Conservation (phyloP, 306 rosid genomes). For the Malus orientalis region DNA sequence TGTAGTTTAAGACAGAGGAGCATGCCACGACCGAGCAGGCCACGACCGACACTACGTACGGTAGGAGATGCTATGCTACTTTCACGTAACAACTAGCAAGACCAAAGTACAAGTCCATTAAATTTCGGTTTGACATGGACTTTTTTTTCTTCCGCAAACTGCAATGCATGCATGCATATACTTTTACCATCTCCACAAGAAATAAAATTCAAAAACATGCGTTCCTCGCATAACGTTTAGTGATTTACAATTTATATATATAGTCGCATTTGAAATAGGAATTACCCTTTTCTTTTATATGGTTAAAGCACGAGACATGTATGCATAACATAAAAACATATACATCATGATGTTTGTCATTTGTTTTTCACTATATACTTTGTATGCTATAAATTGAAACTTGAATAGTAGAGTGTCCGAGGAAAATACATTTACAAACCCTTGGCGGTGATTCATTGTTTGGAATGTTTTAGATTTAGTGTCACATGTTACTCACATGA, state of each 20-base stretch:
- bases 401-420: too few relatives aligned
- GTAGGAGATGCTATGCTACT: background rate
- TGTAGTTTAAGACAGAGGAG: constrained; percentile 15
- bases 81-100: background rate
- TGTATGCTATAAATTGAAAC: too few relatives aligned
- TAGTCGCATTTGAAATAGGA: too few relatives aligned
- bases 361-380: background rate
- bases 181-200: background rate
- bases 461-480: too few relatives aligned
- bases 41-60: constrained; percentile 20
- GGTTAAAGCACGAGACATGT: background rate
- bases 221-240: background rate
- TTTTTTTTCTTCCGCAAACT: background rate
- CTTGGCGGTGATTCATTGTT: too few relatives aligned
- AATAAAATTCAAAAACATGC: background rate
- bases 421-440: too few relatives aligned
- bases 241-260: background rate
- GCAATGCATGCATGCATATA: background rate
- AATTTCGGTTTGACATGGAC: background rate
- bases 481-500: too few relatives aligned
- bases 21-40: constrained; percentile 13
- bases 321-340: background rate
- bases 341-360: background rate
- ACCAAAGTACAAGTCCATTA: background rate
- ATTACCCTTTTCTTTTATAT: too few relatives aligned